Conservation (phyloP, 495 filamentous ascomycete species). For the Amphirosellinia nigrospora region DNA sequence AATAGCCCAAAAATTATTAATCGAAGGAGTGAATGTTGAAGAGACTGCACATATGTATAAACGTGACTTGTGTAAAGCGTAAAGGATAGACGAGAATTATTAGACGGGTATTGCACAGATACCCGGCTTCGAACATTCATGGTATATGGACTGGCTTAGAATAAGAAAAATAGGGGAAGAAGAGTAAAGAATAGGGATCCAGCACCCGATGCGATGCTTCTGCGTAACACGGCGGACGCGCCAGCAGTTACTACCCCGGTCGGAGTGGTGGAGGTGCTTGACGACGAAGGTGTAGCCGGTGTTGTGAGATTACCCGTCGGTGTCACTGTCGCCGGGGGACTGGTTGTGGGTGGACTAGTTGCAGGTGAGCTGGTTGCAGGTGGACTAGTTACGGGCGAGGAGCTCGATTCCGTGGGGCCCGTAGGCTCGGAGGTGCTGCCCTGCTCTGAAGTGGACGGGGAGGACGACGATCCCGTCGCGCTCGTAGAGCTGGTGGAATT, state of each 20-base stretch:
- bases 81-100: slow-evolving; percentile 7
- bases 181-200: slow-evolving; percentile 17
- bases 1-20: background rate
- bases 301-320: background rate
- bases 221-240: slow-evolving; percentile 8
- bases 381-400: background rate
- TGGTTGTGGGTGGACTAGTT: too few relatives aligned
- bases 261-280: background rate
- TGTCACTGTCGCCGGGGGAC: slow-evolving; percentile 2
- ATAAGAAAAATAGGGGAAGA: slow-evolving; percentile 21
- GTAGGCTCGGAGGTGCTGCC: background rate
- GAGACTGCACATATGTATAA: background rate
- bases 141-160: background rate
- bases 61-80: background rate
- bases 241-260: slow-evolving; percentile 14
- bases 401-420: background rate
- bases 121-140: background rate
- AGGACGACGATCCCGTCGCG: background rate
- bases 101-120: background rate
- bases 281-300: background rate
- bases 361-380: too few relatives aligned
- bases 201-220: background rate
- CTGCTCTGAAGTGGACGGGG: background rate
- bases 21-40: background rate
- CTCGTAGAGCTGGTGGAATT: background rate